Base-by-base conservation (phyloP, 805 yeast species). In the Candida suzukii region DNA sequence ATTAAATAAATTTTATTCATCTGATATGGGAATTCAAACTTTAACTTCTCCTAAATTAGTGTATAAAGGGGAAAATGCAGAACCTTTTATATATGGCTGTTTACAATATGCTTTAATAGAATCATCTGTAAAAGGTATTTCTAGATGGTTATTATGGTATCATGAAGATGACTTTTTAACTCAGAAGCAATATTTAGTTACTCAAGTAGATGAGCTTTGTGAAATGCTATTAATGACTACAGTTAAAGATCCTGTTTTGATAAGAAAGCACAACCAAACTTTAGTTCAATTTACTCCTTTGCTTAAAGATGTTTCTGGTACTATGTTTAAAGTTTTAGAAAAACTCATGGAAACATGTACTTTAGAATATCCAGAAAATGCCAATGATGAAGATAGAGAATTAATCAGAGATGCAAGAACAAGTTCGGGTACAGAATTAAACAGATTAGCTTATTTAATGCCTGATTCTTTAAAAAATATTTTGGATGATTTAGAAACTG, bases 141-240 rank as follows among this genome's bases (percentile, higher is more conserved):
- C 93, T 12, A 76, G 99, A 56, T 95, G 99, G 99, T 78, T 87
- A 52, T 79, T 88, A 16, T 91, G 97, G 96, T 88, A 87, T 52
- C 72, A 63, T 28, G 77, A 78, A 7, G 72, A 71, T 35, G 71
- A 72, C 42, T 70, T 75, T 39, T 80, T 74, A 29, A 64, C 66
- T 30, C 67, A 77, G 13, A 80, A 79, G 39, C 68, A 58, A 18
- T 67, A 77, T 41, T 64, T 78, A 40, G 68, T 67, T 36, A 71
- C 73, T 39, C 66, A 75, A 36, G 78, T 83, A 10, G 88, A 86
- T 55, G 73, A 70, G 14, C 68, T 88, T 38, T 84, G 95, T 38
- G 83, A 84, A 47, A 75, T 81, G 51, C 67, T 93, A 44, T 66
- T 93, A 43, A 81, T 80, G 28, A 74, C 93, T 70, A 78, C 80